These are phyloP conservation scores for Mucor sp. DNA, from an alignment of 371 early-diverging fungal genomes.

Conservation along the genomic window DNA sequence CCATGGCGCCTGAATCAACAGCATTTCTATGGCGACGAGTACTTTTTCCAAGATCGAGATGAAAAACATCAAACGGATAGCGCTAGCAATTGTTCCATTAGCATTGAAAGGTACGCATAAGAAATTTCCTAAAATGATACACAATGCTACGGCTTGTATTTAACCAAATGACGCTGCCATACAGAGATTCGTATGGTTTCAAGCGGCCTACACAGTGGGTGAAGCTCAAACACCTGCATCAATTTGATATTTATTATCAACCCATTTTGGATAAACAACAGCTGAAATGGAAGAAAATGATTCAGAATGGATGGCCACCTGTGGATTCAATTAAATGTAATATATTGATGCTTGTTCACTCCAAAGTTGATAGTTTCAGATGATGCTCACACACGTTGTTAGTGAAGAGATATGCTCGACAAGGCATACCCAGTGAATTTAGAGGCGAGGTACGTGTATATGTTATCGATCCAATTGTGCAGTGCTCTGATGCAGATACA, in stretches of 20 bases:
- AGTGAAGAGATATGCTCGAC: constrained; percentile 75
- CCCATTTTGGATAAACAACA: constrained; percentile 51
- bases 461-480: background rate
- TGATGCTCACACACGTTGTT: background rate
- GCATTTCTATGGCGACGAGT: background rate
- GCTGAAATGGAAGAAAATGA: constrained; percentile 54
- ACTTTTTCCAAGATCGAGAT: constrained; percentile 18
- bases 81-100: background rate
- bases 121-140: background rate
- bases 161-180: background rate
- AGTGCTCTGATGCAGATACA: background rate
- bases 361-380: background rate
- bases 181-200: constrained; percentile 69
- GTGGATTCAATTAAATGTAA: constrained; percentile 48
- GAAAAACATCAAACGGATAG: background rate
- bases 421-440: constrained; percentile 74
- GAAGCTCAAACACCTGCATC: constrained; percentile 39
- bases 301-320: background rate
- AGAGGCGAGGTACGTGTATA: constrained; percentile 56
- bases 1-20: constrained; percentile 9
- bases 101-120: constrained; percentile 14
- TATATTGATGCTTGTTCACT: background rate
- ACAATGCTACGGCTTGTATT: background rate
- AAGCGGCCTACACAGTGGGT: constrained; percentile 61
- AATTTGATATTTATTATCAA: constrained; percentile 57